These are phyloP conservation scores for Chalaropsis ovoidea DNA, from an alignment of 2,329 filamentous ascomycete species.

Conservation along the genomic window DNA sequence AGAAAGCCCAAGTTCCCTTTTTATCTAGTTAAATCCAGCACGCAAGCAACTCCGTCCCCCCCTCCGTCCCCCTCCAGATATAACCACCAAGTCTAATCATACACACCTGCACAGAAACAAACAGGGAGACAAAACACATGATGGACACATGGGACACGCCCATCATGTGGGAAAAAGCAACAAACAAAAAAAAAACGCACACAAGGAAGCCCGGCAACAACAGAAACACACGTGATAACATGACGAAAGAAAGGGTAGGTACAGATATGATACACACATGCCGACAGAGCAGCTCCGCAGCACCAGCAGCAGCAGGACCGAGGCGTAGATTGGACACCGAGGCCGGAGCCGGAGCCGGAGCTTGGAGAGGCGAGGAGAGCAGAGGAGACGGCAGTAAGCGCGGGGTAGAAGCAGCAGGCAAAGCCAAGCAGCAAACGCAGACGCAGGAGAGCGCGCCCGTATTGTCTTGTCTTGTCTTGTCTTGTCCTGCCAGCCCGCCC, in stretches of 20 bases:
- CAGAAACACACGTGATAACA: background rate
- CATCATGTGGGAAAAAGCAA: background rate
- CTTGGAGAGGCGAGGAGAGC: background rate
- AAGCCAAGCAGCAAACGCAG: too few relatives aligned
- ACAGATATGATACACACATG: slow-evolving; percentile 26
- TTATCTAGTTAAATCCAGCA: background rate
- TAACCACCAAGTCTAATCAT: slow-evolving; percentile 4
- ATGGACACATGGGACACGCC: background rate
- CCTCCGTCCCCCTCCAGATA: background rate
- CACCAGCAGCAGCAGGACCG: background rate
- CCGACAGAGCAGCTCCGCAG: background rate
- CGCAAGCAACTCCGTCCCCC: background rate
- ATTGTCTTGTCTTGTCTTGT: too few relatives aligned
- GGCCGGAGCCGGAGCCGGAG: background rate
- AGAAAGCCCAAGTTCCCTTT: background rate
- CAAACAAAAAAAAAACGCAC: background rate
- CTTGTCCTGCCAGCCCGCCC: too few relatives aligned
- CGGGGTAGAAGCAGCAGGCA: slow-evolving; percentile 10
- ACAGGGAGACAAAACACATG: background rate
- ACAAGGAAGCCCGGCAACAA: background rate
- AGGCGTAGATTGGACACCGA: background rate
- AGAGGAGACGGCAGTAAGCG: slow-evolving; percentile 26
- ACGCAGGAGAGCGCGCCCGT: too few relatives aligned
- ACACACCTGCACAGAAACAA: background rate
- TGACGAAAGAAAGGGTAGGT: slow-evolving; percentile 11